These are phyloP conservation scores for Solanum rostratum DNA, from an alignment of 257 asterid species.

Conservation along the genomic window DNA sequence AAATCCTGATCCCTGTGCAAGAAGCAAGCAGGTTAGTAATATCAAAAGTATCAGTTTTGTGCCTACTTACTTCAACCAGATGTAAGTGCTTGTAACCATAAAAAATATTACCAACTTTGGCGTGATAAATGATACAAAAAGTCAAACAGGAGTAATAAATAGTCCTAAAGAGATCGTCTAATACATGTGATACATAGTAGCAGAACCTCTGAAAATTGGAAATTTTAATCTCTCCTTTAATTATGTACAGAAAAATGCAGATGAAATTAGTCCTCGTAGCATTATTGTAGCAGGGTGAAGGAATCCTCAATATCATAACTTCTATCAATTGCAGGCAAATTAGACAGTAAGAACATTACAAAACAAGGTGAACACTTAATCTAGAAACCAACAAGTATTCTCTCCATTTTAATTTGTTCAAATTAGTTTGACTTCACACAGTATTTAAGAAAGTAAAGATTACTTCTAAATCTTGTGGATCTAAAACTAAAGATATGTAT, in stretches of 20 bases:
- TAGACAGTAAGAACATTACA: background rate
- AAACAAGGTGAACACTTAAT: background rate
- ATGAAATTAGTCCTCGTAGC: background rate
- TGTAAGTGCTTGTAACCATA: background rate
- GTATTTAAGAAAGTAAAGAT: background rate
- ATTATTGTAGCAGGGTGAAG: background rate
- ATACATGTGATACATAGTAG: background rate
- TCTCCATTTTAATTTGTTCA: background rate
- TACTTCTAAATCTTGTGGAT: background rate
- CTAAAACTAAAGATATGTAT: background rate
- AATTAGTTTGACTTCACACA: background rate
- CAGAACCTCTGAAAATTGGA: background rate
- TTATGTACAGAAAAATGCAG: background rate
- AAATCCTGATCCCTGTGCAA: conserved; percentile 58
- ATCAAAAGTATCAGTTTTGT: background rate
- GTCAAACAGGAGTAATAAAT: background rate
- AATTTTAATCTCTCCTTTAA: background rate
- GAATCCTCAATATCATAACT: background rate
- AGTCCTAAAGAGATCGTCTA: background rate
- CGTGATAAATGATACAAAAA: background rate
- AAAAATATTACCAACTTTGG: background rate
- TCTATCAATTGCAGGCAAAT: background rate
- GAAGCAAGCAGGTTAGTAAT: background rate
- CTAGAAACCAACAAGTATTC: background rate
- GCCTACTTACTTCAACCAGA: background rate